Evolutionary conservation across 1,139 yeast species (phyloP).

Genomic region (Diutina ranongensis): DNA sequence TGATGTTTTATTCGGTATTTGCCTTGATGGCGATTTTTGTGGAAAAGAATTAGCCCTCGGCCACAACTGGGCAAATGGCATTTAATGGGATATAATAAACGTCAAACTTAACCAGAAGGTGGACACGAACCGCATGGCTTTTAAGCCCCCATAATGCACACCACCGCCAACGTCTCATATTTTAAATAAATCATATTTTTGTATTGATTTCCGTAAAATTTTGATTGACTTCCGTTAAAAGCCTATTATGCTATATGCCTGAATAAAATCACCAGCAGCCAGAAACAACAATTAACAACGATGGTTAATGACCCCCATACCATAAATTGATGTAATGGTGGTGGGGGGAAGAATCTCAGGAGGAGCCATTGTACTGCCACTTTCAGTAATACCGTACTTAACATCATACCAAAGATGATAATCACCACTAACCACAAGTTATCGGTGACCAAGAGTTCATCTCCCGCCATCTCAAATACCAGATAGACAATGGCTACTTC

Average conservation of each 20-base stretch:
- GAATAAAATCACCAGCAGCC: constrained; percentile 8
- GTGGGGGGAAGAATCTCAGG: constrained; percentile 19
- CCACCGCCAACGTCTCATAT: too few relatives aligned
- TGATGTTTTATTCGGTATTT: constrained; percentile 86
- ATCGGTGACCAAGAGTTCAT: constrained; percentile 16
- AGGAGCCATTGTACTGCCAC: constrained; percentile 21
- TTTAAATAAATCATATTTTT: too few relatives aligned
- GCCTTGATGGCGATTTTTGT: constrained; percentile 94
- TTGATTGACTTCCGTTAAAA: background rate
- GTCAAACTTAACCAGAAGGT: too few relatives aligned
- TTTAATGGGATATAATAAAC: too few relatives aligned
- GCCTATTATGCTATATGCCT: background rate
- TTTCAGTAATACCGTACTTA: constrained; percentile 24
- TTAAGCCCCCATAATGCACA: too few relatives aligned
- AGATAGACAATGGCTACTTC: constrained; percentile 33
- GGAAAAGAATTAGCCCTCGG: constrained; percentile 25
- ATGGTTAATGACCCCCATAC: constrained; percentile 21
- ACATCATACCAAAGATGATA: constrained; percentile 22
- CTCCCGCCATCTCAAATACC: constrained; percentile 17
- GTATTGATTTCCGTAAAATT: too few relatives aligned
- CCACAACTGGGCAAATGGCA: too few relatives aligned
- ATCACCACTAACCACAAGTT: constrained; percentile 25
- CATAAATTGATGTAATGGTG: constrained; percentile 17
- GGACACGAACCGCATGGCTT: too few relatives aligned
- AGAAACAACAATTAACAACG: constrained; percentile 17